Conservation (phyloP, 768 basidiomycete species). For the Termitomyces sp. region DNA sequence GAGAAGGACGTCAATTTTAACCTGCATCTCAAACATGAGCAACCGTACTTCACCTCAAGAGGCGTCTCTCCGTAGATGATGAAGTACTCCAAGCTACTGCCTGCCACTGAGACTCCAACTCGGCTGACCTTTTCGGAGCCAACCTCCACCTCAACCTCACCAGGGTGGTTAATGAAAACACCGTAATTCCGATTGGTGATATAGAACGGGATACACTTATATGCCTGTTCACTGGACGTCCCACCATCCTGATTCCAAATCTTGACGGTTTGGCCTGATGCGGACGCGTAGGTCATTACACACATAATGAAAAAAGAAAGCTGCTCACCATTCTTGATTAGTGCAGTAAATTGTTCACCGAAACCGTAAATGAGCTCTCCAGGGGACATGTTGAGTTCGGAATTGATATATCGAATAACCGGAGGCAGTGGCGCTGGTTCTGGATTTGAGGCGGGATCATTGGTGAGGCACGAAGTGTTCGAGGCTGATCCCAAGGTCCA, state of each 20-base stretch:
- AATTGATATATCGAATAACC: slow-evolving; percentile 41
- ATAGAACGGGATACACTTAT: slow-evolving; percentile 66
- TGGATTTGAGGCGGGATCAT: slow-evolving; percentile 55
- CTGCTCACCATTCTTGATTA: slow-evolving; percentile 67
- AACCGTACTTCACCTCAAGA: slow-evolving; percentile 38
- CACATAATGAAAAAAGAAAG: slow-evolving; percentile 6
- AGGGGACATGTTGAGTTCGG: slow-evolving; percentile 59
- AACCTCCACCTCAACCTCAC: slow-evolving; percentile 72
- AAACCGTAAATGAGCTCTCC: slow-evolving; percentile 71
- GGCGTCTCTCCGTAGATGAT: slow-evolving; percentile 66
- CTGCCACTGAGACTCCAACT: slow-evolving; percentile 59
- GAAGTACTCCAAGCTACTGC: slow-evolving; percentile 61
- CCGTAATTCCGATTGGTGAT: slow-evolving; percentile 69
- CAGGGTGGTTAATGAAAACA: slow-evolving; percentile 70
- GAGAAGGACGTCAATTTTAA: background rate
- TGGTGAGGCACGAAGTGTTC: slow-evolving; percentile 50
- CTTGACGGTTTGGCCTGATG: slow-evolving; percentile 46
- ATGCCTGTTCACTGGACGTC: slow-evolving; percentile 62
- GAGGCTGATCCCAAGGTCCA: slow-evolving; percentile 48
- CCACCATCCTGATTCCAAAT: slow-evolving; percentile 77
- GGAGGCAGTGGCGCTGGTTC: slow-evolving; percentile 34
- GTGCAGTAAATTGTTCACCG: slow-evolving; percentile 70
- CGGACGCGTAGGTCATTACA: slow-evolving; percentile 3
- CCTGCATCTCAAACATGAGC: background rate
- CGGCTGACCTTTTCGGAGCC: slow-evolving; percentile 61